Percentiles rank a stretch among this genome's conserved stretches.
phyloP scores from a whole-genome alignment of 1,284 basidiomycete species.

The Heliocybe sulcata region DNA sequence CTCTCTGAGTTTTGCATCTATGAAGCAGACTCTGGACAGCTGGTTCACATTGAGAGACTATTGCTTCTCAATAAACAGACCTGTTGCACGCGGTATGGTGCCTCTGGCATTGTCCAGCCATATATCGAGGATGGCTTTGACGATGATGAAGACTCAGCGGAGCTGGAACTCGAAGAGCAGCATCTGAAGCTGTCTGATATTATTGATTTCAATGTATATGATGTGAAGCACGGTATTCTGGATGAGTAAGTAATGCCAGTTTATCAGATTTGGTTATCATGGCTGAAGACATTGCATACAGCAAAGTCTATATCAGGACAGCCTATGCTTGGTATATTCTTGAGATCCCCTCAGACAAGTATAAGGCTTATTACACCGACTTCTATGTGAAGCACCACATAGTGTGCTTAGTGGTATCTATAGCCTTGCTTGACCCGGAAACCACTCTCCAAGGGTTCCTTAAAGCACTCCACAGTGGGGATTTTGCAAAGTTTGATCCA shows the following conservation, averaged over 20 bases:
- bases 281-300: constrained; percentile 9
- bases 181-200: constrained; percentile 26
- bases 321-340: constrained; percentile 58
- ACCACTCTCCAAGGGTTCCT: constrained; percentile 32
- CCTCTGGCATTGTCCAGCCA: constrained; percentile 26
- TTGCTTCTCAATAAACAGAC: constrained; percentile 14
- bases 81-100: constrained; percentile 15
- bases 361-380: constrained; percentile 30
- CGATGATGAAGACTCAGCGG: constrained; percentile 14
- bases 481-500: background rate
- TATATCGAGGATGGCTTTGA: constrained; percentile 20
- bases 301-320: constrained; percentile 35
- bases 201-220: constrained; percentile 40
- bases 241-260: constrained; percentile 26
- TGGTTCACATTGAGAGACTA: constrained; percentile 30
- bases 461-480: constrained; percentile 8
- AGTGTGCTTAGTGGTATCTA: constrained; percentile 35
- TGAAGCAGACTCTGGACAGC: constrained; percentile 22
- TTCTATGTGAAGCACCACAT: constrained; percentile 44
- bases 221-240: constrained; percentile 20
- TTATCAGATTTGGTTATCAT: background rate
- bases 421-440: constrained; percentile 22
- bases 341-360: constrained; percentile 33
- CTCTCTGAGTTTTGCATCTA: constrained; percentile 47
- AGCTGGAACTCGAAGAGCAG: background rate